A percentile compares a stretch with the other conserved stretches of the same genome.
phyloP scores from a whole-genome alignment of 345 rosid genomes.

The Noccaea bulbosa region DNA sequence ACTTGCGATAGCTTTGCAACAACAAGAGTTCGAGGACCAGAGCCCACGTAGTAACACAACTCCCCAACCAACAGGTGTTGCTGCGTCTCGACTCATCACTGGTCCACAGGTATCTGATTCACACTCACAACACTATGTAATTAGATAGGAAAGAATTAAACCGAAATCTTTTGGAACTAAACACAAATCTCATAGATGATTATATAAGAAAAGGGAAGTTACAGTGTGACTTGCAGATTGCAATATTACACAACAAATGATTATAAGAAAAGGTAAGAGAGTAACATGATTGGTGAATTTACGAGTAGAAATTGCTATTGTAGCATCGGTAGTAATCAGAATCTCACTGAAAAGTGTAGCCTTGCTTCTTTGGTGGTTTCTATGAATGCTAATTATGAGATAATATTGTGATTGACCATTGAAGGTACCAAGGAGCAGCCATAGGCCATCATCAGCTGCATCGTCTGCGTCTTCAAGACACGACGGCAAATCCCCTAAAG shows the following conservation, averaged over 20 bases:
- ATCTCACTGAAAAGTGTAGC: not conserved
- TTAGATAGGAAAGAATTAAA: not conserved
- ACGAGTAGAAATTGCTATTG: conserved; percentile 2
- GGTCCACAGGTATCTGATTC: conserved; percentile 74
- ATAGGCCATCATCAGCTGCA: conserved; percentile 55
- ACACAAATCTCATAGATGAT: no score
- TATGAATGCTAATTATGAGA: not conserved
- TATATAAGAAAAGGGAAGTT: not conserved
- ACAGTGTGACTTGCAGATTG: not conserved
- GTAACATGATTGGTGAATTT: not conserved
- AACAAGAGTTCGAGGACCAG: conserved; percentile 91
- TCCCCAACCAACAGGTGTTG: conserved; percentile 59
- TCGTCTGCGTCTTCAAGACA: conserved; percentile 49
- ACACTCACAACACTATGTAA: not conserved
- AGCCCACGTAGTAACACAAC: conserved; percentile 58
- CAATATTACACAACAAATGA: not conserved
- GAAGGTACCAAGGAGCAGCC: conserved; percentile 67
- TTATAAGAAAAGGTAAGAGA: not conserved
- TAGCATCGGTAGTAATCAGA: not conserved
- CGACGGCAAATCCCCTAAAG: conserved; percentile 61
- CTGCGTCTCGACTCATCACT: conserved; percentile 69
- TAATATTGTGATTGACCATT: conserved; percentile 7
- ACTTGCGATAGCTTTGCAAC: conserved; percentile 96
- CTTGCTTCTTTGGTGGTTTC: not conserved
- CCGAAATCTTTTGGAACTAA: not conserved